phyloP scores from a whole-genome alignment of 805 yeast genomes.

The Candida insectalens region DNA sequence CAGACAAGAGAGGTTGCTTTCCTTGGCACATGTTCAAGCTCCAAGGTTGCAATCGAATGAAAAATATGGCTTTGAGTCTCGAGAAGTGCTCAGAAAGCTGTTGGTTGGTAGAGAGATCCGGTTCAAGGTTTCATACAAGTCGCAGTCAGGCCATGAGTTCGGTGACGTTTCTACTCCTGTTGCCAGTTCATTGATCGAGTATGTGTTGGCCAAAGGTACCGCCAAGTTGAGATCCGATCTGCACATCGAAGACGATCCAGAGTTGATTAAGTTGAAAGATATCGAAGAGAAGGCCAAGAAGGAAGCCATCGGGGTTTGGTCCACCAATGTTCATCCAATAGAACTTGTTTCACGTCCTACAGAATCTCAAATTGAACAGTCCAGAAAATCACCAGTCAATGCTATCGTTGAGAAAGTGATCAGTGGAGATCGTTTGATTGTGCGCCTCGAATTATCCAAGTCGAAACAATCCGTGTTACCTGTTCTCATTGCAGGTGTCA shows the following conservation, averaged over 20 bases:
- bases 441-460: conserved; percentile 35
- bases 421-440: conserved; percentile 68
- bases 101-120: conserved; percentile 57
- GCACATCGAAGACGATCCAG: conserved; percentile 31
- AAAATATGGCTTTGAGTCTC: conserved; percentile 42
- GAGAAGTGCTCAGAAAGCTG: conserved; percentile 52
- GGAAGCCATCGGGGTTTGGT: conserved; percentile 54
- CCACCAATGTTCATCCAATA: conserved; percentile 15
- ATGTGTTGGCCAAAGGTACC: conserved; percentile 46
- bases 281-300: conserved; percentile 41
- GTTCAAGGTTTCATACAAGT: conserved; percentile 47
- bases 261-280: conserved; percentile 26
- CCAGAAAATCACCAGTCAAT: conserved; percentile 32
- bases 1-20: conserved; percentile 49
- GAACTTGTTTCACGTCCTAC: conserved; percentile 20
- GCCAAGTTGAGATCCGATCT: conserved; percentile 41
- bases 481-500: conserved; percentile 63
- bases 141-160: conserved; percentile 44
- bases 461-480: conserved; percentile 48
- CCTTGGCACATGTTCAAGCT: conserved; percentile 57
- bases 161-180: conserved; percentile 64
- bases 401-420: conserved; percentile 69
- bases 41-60: conserved; percentile 39
- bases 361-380: conserved; percentile 25
- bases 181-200: conserved; percentile 48